Base-by-base conservation (phyloP, 1,139 yeast genomes). In the Entelexis sorbosivorans region DNA sequence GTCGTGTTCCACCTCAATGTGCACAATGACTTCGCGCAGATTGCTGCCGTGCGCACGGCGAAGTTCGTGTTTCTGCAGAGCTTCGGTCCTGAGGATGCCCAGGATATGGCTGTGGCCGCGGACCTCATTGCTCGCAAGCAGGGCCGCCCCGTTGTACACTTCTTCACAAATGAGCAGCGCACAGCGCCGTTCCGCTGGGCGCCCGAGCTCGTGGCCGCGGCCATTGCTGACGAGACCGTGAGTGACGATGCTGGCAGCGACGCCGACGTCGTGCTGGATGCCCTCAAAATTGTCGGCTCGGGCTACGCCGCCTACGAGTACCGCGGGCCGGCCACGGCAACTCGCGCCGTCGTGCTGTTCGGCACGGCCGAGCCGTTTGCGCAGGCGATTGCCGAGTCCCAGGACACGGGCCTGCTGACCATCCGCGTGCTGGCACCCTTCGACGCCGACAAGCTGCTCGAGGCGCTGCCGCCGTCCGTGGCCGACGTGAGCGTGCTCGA, bases 351-450 rank as follows among this genome's bases (percentile, higher is more conserved):
- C 32, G 73, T 86, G 17, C 71, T 78, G 52, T 73, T 85, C 59
- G 91, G 93, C 52, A 74, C 78, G 52, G 69, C 77, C 43, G 68
- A 71, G 33, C 38, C 29, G 2, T 19, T 54, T 8, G 43, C 52
- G 5, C 69, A 72, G 7, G 73, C 73, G 6, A 69, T 81, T 45
- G 63, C 69, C 75, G 13, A 73, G 76, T n/a, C 57, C 55, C 11
- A 31, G 35, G 44, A 52, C 26, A 43, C 57, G 26, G 77, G 81
- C 29, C 63, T 84, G 39, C 68, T 83, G 38, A 70, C 78, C 7
- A 71, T 85, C 47, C 77, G 82, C 40, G 75, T 78, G 29, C 82
- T 82, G 69, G 75, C 83, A 61, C 96, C 96, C 14, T 84, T 87
- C 70, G 70, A 75, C 56, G 68, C 81, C 50, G 66, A 68, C 14